Evolutionary conservation across 2,329 filamentous ascomycete genomes (phyloP).

Genomic region (Microdochium trichocladiopsis): DNA sequence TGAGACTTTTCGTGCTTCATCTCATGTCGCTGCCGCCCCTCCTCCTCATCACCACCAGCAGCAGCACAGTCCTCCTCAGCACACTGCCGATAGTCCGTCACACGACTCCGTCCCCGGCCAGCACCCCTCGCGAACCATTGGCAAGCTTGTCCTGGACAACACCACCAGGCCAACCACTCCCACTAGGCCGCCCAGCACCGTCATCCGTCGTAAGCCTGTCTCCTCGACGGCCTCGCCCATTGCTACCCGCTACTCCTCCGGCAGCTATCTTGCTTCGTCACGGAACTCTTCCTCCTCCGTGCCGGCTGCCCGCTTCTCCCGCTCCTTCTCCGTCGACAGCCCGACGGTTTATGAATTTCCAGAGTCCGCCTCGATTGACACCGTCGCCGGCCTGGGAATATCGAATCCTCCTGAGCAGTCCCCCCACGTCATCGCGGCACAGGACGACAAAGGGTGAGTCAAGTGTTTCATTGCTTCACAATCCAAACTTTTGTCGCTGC

Average conservation of each 20-base stretch:
- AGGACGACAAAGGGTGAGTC: slow-evolving; percentile 19
- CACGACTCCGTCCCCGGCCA: slow-evolving; percentile 15
- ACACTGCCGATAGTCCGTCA: slow-evolving; percentile 16
- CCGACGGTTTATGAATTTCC: slow-evolving; percentile 57
- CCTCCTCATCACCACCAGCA: slow-evolving; percentile 9
- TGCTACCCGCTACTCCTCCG: slow-evolving; percentile 39
- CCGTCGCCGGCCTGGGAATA: slow-evolving; percentile 3
- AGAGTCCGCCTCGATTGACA: slow-evolving; percentile 1
- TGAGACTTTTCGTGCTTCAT: slow-evolving; percentile 31
- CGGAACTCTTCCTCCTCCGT: slow-evolving; percentile 29
- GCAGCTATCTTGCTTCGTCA: slow-evolving; percentile 25
- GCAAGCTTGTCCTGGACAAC: slow-evolving; percentile 18
- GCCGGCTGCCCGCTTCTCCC: slow-evolving; percentile 46
- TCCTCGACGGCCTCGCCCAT: slow-evolving; percentile 46
- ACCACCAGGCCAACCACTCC: slow-evolving; percentile 9
- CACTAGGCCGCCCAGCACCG: slow-evolving; percentile 13
- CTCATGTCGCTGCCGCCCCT: slow-evolving; percentile 14
- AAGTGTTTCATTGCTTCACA: slow-evolving; percentile 18
- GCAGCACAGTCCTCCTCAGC: slow-evolving; percentile 8
- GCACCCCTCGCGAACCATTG: slow-evolving; percentile 18
- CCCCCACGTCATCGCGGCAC: background rate
- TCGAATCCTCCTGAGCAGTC: slow-evolving; percentile 6
- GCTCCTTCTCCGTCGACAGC: slow-evolving; percentile 50
- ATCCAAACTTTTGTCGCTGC: slow-evolving; percentile 9
- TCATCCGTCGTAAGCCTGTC: slow-evolving; percentile 55